Evolutionary conservation across 208 protist genomes (phyloP), one percentile per base, ranked within the genome.

Genomic region (Crithidia acanthocephali): DNA sequence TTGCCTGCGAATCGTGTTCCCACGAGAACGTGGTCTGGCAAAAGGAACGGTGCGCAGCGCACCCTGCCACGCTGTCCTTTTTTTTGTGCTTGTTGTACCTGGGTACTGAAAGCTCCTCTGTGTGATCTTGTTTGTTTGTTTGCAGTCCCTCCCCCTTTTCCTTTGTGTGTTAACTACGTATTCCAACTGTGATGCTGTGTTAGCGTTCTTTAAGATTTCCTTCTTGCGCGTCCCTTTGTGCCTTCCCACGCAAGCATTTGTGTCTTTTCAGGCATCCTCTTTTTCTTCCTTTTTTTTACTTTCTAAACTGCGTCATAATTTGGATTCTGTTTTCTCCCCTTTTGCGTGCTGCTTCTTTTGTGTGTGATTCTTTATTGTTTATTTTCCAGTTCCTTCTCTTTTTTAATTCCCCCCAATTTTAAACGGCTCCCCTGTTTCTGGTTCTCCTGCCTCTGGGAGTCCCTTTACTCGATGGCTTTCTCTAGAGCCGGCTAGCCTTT

Each of bases 341-440:
- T 48, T 48, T 48, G 15, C 48, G 45, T 50, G 20, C 25, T 6
- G 30, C 10, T 32, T 32, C 16, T 28, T 62, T 32, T 22, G 23
- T 33, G 2, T 33, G 8, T 33, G 13, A n/a, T 59, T 44, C 10
- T 51, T 33, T 60, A 27, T 55, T 69, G 44, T 68, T 56, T 53
- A 44, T 42, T 45, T 42, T 35, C 18, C 18, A 56, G 0, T 47
- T 76, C 25, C 27, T 58, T 67, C 57, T 42, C 28, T 57, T 64
- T 57, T 22, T 73, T 20, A 40, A 40, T 40, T 13, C 11, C 11
- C 11, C 35, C 5, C 35, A 40, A 40, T 40, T 40, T 40, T 40
- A 13, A 40, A 40, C 35, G 11, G 35, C 35, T 40, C 35, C 5
- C 35, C 11, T 40, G 35, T 40, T 40, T 40, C 8, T 40, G 35